Percentiles rank a stretch among this genome's conserved stretches.
These are phyloP conservation scores for Parasitella parasitica DNA, from an alignment of 371 early-diverging fungal species.

Conservation along the genomic window DNA sequence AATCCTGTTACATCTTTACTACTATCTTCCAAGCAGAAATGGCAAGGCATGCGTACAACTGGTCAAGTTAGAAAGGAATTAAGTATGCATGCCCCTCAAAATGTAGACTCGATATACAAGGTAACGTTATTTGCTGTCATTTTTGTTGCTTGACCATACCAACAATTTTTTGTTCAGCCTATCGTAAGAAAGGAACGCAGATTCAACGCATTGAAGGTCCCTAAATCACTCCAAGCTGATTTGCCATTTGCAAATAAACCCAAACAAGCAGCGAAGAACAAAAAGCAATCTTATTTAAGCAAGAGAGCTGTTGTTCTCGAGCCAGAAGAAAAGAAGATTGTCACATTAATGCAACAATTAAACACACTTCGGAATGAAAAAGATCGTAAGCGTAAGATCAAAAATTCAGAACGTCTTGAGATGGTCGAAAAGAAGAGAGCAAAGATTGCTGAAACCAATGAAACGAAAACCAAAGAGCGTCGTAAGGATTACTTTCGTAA, in stretches of 20 bases:
- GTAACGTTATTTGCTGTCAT: no score
- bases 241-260: slow-evolving; percentile 94
- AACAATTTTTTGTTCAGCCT: slow-evolving; percentile 47
- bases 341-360: slow-evolving; percentile 79
- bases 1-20: slow-evolving; percentile 93
- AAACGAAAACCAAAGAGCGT: slow-evolving; percentile 47
- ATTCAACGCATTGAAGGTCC: slow-evolving; percentile 85
- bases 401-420: slow-evolving; percentile 52
- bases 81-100: slow-evolving; percentile 64
- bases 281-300: slow-evolving; percentile 52
- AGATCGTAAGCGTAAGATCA: slow-evolving; percentile 71
- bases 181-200: slow-evolving; percentile 81
- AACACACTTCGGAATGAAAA: slow-evolving; percentile 86
- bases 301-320: slow-evolving; percentile 89
- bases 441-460: slow-evolving; percentile 49
- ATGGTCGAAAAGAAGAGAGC: slow-evolving; percentile 57
- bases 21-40: slow-evolving; percentile 64
- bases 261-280: slow-evolving; percentile 59
- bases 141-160: no score
- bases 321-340: slow-evolving; percentile 86
- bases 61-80: slow-evolving; percentile 87
- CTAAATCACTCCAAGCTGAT: slow-evolving; percentile 77
- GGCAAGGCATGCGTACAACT: slow-evolving; percentile 91
- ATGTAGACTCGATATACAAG: slow-evolving; percentile 84
- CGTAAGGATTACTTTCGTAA: slow-evolving; percentile 52